phyloP scores from a whole-genome alignment of 2,329 filamentous ascomycete species.

The Clarireedia hainanense region DNA sequence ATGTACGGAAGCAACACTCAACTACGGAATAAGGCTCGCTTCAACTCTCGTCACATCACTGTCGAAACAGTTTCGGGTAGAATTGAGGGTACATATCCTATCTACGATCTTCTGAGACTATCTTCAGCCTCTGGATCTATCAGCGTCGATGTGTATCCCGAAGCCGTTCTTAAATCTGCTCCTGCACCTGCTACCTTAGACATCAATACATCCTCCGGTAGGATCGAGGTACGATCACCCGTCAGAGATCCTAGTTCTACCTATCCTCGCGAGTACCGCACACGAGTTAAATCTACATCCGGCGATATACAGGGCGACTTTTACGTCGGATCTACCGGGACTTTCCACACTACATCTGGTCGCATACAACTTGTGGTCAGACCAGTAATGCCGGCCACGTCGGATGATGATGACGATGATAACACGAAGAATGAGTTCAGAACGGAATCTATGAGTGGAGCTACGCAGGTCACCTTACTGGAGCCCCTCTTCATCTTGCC shows the following conservation, averaged over 20 bases:
- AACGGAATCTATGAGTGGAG: slow-evolving; percentile 22
- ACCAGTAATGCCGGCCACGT: slow-evolving; percentile 17
- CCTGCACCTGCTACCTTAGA: slow-evolving; percentile 23
- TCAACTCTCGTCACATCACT: slow-evolving; percentile 18
- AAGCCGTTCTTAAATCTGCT: slow-evolving; percentile 14
- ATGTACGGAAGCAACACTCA: slow-evolving; percentile 9
- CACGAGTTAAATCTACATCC: slow-evolving; percentile 19
- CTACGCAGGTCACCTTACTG: slow-evolving; percentile 16
- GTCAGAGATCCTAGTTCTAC: slow-evolving; percentile 6
- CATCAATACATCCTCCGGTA: slow-evolving; percentile 20
- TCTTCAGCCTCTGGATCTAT: slow-evolving; percentile 22
- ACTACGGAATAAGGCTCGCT: not conserved
- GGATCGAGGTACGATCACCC: slow-evolving; percentile 19
- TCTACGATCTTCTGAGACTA: slow-evolving; percentile 22
- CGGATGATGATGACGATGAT: slow-evolving; percentile 5
- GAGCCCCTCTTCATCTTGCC: slow-evolving; percentile 13
- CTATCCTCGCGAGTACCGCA: slow-evolving; percentile 25
- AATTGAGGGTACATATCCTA: slow-evolving; percentile 25
- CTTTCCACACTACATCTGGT: slow-evolving; percentile 19
- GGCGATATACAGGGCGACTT: slow-evolving; percentile 22
- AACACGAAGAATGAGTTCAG: slow-evolving; percentile 14
- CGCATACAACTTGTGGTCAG: slow-evolving; percentile 15
- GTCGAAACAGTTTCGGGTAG: slow-evolving; percentile 23
- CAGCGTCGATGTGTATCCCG: slow-evolving; percentile 16
- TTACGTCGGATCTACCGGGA: slow-evolving; percentile 19